A percentile compares a stretch with the other conserved stretches of the same genome.
These are phyloP conservation scores for Ogataea kodamae DNA, from an alignment of 805 yeast genomes.

Conservation along the genomic window DNA sequence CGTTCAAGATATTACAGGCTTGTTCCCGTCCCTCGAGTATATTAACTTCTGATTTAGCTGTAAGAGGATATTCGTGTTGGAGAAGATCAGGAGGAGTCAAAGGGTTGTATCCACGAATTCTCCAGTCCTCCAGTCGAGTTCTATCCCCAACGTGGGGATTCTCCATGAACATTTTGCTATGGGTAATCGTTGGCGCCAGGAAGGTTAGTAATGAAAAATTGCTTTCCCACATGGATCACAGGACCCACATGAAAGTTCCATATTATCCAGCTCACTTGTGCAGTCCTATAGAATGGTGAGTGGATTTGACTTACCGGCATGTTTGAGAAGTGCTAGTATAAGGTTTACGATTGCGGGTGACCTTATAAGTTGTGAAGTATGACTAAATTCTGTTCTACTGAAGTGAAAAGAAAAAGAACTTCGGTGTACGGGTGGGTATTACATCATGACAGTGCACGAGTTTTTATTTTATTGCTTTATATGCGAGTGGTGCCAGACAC, in stretches of 20 bases:
- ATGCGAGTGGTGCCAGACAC: constrained; percentile 24
- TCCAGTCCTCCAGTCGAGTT: constrained; percentile 69
- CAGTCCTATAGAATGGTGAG: no score
- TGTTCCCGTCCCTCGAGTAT: constrained; percentile 75
- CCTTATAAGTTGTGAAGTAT: constrained; percentile 2
- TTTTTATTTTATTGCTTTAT: constrained; percentile 11
- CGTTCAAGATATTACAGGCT: constrained; percentile 68
- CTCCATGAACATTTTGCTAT: constrained; percentile 67
- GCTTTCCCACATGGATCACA: no score
- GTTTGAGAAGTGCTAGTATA: background rate
- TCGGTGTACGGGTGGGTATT: constrained; percentile 2
- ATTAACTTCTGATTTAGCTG: constrained; percentile 53
- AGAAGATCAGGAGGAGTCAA: constrained; percentile 91
- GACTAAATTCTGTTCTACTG: constrained; percentile 12
- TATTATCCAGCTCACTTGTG: no score
- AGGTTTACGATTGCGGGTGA: background rate
- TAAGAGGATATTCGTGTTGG: constrained; percentile 78
- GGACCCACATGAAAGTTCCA: no score
- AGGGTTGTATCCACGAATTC: constrained; percentile 89
- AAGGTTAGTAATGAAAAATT: constrained; percentile 4
- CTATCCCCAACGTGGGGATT: constrained; percentile 86
- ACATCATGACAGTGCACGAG: background rate
- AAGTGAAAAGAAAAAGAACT: constrained; percentile 1
- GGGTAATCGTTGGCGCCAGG: constrained; percentile 21
- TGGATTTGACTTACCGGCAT: constrained; percentile 10